Conservation (phyloP, 306 rosid species). For the Lathyrus oleraceus region DNA sequence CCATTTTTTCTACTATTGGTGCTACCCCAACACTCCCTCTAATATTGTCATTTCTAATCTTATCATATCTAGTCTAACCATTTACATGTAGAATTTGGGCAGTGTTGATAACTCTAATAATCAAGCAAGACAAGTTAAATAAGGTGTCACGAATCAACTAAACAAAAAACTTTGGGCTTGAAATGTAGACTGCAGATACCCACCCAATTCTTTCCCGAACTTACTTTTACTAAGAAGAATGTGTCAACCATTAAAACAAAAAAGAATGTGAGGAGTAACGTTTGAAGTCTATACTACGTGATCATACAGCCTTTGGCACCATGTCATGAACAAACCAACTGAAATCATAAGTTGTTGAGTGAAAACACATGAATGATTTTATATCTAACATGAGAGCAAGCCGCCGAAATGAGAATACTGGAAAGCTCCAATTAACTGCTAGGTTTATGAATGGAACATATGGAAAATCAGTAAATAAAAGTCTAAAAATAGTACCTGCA, state of each 20-base stretch:
- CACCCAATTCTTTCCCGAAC: background rate
- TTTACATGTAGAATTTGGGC: constrained; percentile 20
- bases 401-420: constrained; percentile 6
- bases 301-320: background rate
- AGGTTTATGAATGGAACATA: constrained; percentile 20
- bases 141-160: constrained; percentile 16
- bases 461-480: constrained; percentile 23
- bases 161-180: constrained; percentile 8
- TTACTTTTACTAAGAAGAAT: background rate
- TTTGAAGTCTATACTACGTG: background rate
- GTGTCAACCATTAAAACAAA: background rate
- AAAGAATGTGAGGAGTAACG: background rate
- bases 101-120: constrained; percentile 19
- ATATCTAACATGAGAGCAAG: constrained; percentile 26
- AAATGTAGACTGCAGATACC: background rate
- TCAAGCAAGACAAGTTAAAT: constrained; percentile 3
- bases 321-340: background rate
- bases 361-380: background rate
- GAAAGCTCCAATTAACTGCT: constrained; percentile 23
- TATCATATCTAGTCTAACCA: too few species aligned
- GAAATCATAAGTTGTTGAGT: background rate
- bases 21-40: too few species aligned
- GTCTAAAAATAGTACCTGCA: constrained; percentile 64
- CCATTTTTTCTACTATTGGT: too few species aligned
- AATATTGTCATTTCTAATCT: too few species aligned